Base-by-base conservation (phyloP, 257 asterid species). In the Prunella vulgaris region DNA sequence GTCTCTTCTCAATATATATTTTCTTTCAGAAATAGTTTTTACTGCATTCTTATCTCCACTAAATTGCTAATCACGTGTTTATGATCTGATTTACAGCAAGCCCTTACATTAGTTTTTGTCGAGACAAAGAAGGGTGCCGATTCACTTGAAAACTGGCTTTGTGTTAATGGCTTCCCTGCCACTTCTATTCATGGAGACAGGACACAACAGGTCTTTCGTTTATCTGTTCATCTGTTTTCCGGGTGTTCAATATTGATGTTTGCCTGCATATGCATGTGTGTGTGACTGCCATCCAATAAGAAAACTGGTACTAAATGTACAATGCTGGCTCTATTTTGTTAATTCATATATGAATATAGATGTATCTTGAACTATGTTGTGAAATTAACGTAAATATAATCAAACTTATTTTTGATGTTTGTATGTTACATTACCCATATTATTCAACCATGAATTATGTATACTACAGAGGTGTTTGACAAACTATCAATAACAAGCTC, bases 91-190 rank as follows among this genome's bases (percentile, higher is more conserved):
- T 77, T 71, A 66, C 90, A 87, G 98, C 98, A 87, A 79, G 75
- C 96, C 51, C 96, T 92, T 78, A 89, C 98, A 37, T 79, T 89
- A 60, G 92, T 92, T 67, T 92, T 92, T 67, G 96, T 92, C 74
- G 96, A 93, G 90, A 92, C 98, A 13, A 92, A 92, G 84, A 92
- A 90, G 74, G 97, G 98, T 54, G 98, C 98, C 13, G 98, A 92
- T 83, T 80, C 97, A 2, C 88, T 92, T 57, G 98, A 92, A 75
- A 90, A 92, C 79, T 92, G 98, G 98, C 91, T 92, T 38, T 86
- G 86, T 76, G 58, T 84, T 57, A 92, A 90, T 77, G 89, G 90
- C 63, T 90, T 90, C 68, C 97, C 96, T 54, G 98, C 97, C 74
- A 81, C 97, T 62, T 82, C 96, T 38, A 92, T 92, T 72, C 98